Conservation (phyloP, 495 filamentous ascomycete genomes). For the Aspergillus hancockii region DNA sequence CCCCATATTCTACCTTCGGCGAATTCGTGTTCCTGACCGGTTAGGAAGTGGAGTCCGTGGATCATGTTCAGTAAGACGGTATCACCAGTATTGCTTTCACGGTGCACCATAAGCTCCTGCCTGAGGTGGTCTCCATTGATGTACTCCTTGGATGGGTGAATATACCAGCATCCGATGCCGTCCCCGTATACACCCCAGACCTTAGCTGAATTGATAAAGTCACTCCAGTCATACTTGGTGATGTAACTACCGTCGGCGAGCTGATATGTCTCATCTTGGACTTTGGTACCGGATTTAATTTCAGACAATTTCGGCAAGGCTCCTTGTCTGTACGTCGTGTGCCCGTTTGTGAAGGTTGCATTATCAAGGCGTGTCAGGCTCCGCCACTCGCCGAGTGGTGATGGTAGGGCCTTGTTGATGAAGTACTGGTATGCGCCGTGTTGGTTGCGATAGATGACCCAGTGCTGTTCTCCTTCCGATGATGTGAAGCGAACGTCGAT, state of each 20-base stretch:
- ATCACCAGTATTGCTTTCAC: conserved; percentile 39
- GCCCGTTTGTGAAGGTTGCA: conserved; percentile 34
- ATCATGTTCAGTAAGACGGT: conserved; percentile 46
- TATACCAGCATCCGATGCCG: conserved; percentile 43
- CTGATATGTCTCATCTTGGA: conserved; percentile 47
- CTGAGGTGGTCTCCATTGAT: conserved; percentile 44
- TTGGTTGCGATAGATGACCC: conserved; percentile 37
- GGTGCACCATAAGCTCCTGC: conserved; percentile 42
- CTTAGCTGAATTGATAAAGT: conserved; percentile 29
- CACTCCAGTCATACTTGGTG: conserved; percentile 44
- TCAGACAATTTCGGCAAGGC: conserved; percentile 34
- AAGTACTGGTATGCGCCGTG: conserved; percentile 47
- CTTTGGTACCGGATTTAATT: conserved; percentile 31
- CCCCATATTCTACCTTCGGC: conserved; percentile 41
- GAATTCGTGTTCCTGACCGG: conserved; percentile 29
- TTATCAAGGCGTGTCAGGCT: conserved; percentile 41
- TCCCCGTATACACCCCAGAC: conserved; percentile 40
- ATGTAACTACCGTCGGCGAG: conserved; percentile 38
- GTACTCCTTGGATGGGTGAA: conserved; percentile 45
- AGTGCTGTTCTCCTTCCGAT: conserved; percentile 41
- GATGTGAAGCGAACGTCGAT: conserved; percentile 37
- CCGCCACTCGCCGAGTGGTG: conserved; percentile 40
- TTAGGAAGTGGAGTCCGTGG: conserved; percentile 44
- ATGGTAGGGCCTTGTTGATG: conserved; percentile 39
- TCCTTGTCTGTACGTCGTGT: conserved; percentile 35